These are phyloP conservation scores for Mucor lusitanicus DNA, from an alignment of 371 early-diverging fungal genomes.

Conservation along the genomic window DNA sequence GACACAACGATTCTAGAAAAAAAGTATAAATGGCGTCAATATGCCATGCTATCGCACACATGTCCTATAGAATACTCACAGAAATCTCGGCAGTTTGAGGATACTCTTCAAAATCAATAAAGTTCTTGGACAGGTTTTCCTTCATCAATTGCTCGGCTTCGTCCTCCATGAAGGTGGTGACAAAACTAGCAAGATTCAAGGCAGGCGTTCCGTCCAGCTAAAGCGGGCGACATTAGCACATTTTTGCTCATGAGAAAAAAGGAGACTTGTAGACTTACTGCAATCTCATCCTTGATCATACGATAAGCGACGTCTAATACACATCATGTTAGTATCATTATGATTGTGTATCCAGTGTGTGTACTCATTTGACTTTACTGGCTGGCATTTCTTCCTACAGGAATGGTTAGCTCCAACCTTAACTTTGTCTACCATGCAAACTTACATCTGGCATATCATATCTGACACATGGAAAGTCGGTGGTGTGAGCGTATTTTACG, in stretches of 20 bases:
- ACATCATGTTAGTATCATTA: neutral
- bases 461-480: slow-evolving; percentile 9
- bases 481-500: neutral
- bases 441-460: slow-evolving; percentile 48
- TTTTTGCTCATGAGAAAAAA: neutral
- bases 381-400: slow-evolving; percentile 49
- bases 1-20: slow-evolving; percentile 67
- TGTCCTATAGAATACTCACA: slow-evolving; percentile 23
- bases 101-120: slow-evolving; percentile 78
- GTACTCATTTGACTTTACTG: slow-evolving; percentile 17
- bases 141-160: slow-evolving; percentile 75
- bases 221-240: neutral
- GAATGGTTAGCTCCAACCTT: neutral
- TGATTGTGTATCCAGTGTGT: neutral
- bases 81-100: slow-evolving; percentile 48
- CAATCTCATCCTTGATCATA: slow-evolving; percentile 46
- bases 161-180: slow-evolving; percentile 60
- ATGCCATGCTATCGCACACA: no score
- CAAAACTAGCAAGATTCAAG: slow-evolving; percentile 75
- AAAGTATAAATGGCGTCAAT: neutral
- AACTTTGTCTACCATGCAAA: neutral
- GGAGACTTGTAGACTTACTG: slow-evolving; percentile 22
- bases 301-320: slow-evolving; percentile 46
- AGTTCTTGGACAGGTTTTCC: slow-evolving; percentile 72
- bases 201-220: slow-evolving; percentile 74